Evolutionary conservation across 139 green algal genomes (phyloP).

Genomic region (Tetradesmus obliquus): DNA sequence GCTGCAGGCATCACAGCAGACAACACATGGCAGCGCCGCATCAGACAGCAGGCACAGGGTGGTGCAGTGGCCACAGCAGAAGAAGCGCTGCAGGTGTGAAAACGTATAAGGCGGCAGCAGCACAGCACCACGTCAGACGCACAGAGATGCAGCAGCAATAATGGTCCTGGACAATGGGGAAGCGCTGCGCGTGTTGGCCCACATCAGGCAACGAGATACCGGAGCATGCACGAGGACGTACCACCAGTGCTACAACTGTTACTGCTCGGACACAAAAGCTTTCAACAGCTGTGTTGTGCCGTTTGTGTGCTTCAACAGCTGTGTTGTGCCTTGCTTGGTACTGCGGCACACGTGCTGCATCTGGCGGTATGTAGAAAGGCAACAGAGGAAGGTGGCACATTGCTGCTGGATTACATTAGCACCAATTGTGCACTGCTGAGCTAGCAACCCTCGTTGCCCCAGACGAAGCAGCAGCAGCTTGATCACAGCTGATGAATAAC

Average conservation of each 20-base stretch:
- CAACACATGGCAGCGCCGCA: neutral
- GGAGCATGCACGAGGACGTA: no score
- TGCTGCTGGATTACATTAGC: neutral
- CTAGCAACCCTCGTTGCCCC: neutral
- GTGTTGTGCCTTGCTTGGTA: no score
- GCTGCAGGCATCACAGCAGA: slow-evolving; percentile 39
- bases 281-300: no score
- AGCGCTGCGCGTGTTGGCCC: no score
- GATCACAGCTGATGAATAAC: neutral
- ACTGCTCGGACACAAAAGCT: no score
- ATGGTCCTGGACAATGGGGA: neutral
- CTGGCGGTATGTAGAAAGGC: no score
- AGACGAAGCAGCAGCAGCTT: neutral
- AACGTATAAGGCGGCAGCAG: neutral
- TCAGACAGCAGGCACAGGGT: neutral
- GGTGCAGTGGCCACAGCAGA: slow-evolving; percentile 62
- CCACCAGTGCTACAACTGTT: no score
- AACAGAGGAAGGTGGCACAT: no score
- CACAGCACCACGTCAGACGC: neutral
- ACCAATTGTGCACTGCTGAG: neutral
- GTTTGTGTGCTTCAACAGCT: no score
- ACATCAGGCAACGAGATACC: no score
- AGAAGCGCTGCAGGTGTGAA: slow-evolving; percentile 60
- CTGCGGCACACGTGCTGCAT: no score
- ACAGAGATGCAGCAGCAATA: neutral